Evolutionary conservation across 768 basidiomycete species (phyloP).

Genomic region (Phylloporus rhodoxanthus): DNA sequence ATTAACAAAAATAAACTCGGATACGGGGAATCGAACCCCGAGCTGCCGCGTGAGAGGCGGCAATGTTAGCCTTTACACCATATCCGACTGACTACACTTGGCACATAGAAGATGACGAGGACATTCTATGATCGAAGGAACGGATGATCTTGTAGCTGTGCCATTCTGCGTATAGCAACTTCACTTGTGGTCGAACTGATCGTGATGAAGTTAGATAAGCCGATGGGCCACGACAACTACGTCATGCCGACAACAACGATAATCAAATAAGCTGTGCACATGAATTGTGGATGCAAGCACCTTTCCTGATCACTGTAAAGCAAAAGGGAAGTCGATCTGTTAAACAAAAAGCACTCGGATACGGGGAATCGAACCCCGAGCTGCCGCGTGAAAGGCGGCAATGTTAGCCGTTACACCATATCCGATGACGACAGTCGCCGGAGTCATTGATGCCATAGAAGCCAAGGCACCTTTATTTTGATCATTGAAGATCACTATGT

Average conservation of each 20-base stretch:
- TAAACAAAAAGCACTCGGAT: slow-evolving; percentile 18
- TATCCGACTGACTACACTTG: neutral
- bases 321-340: neutral
- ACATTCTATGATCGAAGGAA: too few species aligned
- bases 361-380: slow-evolving; percentile 35
- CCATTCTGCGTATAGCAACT: too few species aligned
- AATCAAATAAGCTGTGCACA: too few species aligned
- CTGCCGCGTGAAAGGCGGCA: slow-evolving; percentile 55
- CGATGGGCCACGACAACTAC: too few species aligned
- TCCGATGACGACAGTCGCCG: slow-evolving; percentile 22
- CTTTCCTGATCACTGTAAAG: neutral
- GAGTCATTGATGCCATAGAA: neutral
- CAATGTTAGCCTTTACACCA: slow-evolving; percentile 48
- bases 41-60: slow-evolving; percentile 54
- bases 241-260: too few species aligned
- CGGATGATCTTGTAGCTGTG: too few species aligned
- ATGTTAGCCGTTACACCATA: slow-evolving; percentile 68
- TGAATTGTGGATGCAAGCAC: too few species aligned
- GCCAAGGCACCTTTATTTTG: neutral
- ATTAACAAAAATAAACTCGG: too few species aligned
- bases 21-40: slow-evolving; percentile 35
- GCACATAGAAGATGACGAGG: too few species aligned
- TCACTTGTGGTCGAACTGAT: too few species aligned
- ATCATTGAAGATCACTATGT: too few species aligned
- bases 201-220: too few species aligned